A percentile compares a stretch with the other conserved stretches of the same genome.
phyloP scores from a whole-genome alignment of 2,329 filamentous ascomycete genomes.

The Fusarium nurragi region DNA sequence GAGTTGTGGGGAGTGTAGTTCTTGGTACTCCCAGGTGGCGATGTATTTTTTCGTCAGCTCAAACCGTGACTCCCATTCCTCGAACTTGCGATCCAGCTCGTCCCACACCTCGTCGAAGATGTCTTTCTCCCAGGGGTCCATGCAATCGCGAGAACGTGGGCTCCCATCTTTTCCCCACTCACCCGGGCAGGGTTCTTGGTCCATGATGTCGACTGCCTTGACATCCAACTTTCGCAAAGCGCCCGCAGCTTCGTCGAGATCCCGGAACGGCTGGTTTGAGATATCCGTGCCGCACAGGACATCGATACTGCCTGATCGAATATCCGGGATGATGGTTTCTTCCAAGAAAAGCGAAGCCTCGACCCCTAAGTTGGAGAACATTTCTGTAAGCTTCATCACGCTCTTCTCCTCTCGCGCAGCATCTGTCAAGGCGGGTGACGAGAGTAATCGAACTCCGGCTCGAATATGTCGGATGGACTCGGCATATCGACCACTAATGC shows the following conservation, averaged over 20 bases:
- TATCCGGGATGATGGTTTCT: constrained; percentile 13
- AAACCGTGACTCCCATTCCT: constrained; percentile 10
- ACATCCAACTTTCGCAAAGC: constrained; percentile 24
- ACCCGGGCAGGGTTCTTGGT: neutral
- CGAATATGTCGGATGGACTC: constrained; percentile 36
- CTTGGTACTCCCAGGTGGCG: neutral
- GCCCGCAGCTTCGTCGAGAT: constrained; percentile 31
- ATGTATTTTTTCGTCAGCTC: constrained; percentile 13
- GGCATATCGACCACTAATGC: constrained; percentile 35
- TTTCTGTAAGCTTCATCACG: constrained; percentile 30
- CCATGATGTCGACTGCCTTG: neutral
- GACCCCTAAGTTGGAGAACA: constrained; percentile 30
- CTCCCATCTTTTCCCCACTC: no score
- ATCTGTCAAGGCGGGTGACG: neutral
- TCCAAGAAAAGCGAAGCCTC: constrained; percentile 39
- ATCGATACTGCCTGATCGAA: neutral
- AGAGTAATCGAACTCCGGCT: constrained; percentile 25
- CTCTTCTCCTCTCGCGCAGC: constrained; percentile 1
- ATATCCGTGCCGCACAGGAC: neutral
- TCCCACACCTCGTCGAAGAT: neutral
- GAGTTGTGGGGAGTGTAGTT: neutral
- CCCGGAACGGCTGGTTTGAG: constrained; percentile 5
- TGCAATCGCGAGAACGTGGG: neutral
- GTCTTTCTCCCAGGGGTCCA: neutral
- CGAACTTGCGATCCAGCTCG: constrained; percentile 1